Evolutionary conservation across 1,284 basidiomycete species (phyloP).

Genomic region (Cronartium quercuum): DNA sequence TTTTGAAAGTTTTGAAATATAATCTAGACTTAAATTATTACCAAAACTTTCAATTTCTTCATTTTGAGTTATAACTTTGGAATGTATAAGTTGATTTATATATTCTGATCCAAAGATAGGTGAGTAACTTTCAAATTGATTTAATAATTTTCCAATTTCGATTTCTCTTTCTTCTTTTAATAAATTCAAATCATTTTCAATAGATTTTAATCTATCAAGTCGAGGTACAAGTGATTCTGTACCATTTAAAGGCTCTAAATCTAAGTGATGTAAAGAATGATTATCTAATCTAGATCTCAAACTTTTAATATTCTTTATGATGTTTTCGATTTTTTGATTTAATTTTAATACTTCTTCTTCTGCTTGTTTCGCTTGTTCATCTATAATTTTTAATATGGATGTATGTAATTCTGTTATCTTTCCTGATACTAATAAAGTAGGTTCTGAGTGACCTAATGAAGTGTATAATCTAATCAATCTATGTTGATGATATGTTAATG

Average conservation of each 20-base stretch:
- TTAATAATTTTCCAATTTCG: slow-evolving; percentile 12
- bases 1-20: slow-evolving; percentile 7
- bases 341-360: slow-evolving; percentile 25
- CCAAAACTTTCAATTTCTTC: slow-evolving; percentile 13
- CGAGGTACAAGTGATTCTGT: slow-evolving; percentile 13
- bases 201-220: not conserved
- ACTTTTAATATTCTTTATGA: slow-evolving; percentile 14
- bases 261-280: slow-evolving; percentile 1
- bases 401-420: slow-evolving; percentile 29
- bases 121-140: slow-evolving; percentile 7
- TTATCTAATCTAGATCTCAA: slow-evolving; percentile 15
- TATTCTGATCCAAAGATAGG: slow-evolving; percentile 22
- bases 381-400: slow-evolving; percentile 24
- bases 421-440: slow-evolving; percentile 3
- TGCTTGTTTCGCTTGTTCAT: slow-evolving; percentile 15
- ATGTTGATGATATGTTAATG: slow-evolving; percentile 24
- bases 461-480: slow-evolving; percentile 24
- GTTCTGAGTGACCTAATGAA: slow-evolving; percentile 30
- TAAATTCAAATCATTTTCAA: slow-evolving; percentile 6
- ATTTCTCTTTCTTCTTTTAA: slow-evolving; percentile 20
- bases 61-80: not conserved
- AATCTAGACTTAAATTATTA: slow-evolving; percentile 17
- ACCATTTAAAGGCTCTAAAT: slow-evolving; percentile 10
- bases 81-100: slow-evolving; percentile 1
- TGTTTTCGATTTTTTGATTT: not conserved